Conservation (phyloP, 2,329 filamentous ascomycete genomes). For the Bipolaris gigantea region DNA sequence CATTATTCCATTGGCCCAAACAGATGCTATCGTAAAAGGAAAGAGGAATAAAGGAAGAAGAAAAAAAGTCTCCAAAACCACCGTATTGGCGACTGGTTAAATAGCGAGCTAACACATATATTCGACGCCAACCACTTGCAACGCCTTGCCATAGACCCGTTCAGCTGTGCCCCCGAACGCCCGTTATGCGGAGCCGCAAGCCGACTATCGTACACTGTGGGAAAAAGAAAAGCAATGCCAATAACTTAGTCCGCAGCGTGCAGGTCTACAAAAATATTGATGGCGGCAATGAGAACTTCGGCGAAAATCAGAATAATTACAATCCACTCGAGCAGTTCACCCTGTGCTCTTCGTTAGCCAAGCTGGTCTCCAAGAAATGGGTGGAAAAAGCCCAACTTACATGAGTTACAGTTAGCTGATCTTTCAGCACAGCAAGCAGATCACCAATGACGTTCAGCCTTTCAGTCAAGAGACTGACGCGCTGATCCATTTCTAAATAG, state of each 20-base stretch:
- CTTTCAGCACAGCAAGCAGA: constrained; percentile 87
- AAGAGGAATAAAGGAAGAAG: neutral
- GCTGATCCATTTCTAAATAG: constrained; percentile 97
- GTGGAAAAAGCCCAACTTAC: constrained; percentile 26
- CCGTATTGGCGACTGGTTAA: neutral
- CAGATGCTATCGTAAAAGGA: neutral
- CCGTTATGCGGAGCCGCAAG: constrained; percentile 1
- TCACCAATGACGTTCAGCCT: constrained; percentile 91
- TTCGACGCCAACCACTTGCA: neutral
- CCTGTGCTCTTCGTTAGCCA: constrained; percentile 30
- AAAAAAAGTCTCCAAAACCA: neutral
- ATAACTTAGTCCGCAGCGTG: constrained; percentile 65
- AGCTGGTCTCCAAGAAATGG: neutral
- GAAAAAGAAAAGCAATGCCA: neutral
- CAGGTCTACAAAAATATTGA: constrained; percentile 94
- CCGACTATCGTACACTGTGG: constrained; percentile 21
- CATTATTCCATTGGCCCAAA: neutral
- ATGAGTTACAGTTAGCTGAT: constrained; percentile 84
- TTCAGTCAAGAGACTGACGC: constrained; percentile 86
- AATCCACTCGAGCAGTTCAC: constrained; percentile 57
- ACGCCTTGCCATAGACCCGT: constrained; percentile 9
- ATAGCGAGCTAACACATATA: neutral
- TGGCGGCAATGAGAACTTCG: constrained; percentile 87
- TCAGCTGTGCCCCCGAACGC: neutral
- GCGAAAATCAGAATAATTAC: constrained; percentile 95